Conservation (phyloP, 2,329 filamentous ascomycete species). For the Epichloe hybrida region DNA sequence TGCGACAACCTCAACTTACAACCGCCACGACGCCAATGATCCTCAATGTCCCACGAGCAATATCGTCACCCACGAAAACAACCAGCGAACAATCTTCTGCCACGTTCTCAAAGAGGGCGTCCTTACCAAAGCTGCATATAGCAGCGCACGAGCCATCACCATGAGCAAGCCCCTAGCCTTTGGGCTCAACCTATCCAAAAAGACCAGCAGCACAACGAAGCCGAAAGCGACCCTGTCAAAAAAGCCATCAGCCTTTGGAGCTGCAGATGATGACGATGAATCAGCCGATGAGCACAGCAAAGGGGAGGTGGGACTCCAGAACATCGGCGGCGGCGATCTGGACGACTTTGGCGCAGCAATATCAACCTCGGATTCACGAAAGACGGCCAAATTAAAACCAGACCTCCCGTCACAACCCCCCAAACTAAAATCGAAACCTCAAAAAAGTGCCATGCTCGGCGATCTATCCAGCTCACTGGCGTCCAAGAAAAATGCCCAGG, state of each 20-base stretch:
- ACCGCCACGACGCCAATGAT: not conserved
- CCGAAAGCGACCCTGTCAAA: conserved; percentile 28
- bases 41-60: not conserved
- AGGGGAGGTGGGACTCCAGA: conserved; percentile 30
- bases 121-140: not conserved
- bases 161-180: conserved; percentile 39
- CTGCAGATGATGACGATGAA: conserved; percentile 38
- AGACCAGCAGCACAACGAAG: conserved; percentile 34
- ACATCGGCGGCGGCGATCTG: conserved; percentile 53
- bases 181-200: conserved; percentile 49
- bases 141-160: conserved; percentile 3
- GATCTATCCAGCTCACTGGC: conserved; percentile 54
- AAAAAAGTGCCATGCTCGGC: conserved; percentile 35
- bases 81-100: not conserved
- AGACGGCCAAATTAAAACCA: conserved; percentile 22
- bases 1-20: not conserved
- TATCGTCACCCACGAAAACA: not conserved
- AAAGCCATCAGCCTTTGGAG: conserved; percentile 45
- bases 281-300: conserved; percentile 35
- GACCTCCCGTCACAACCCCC: conserved; percentile 25
- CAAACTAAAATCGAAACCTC: conserved; percentile 29
- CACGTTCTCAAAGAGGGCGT: not conserved
- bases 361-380: conserved; percentile 13
- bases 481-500: conserved; percentile 49
- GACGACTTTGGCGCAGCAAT: conserved; percentile 29